Evolutionary conservation across 2,329 filamentous ascomycete species (phyloP), one percentile per base, ranked within the genome.

Genomic region (Xenoacremonium recifei): DNA sequence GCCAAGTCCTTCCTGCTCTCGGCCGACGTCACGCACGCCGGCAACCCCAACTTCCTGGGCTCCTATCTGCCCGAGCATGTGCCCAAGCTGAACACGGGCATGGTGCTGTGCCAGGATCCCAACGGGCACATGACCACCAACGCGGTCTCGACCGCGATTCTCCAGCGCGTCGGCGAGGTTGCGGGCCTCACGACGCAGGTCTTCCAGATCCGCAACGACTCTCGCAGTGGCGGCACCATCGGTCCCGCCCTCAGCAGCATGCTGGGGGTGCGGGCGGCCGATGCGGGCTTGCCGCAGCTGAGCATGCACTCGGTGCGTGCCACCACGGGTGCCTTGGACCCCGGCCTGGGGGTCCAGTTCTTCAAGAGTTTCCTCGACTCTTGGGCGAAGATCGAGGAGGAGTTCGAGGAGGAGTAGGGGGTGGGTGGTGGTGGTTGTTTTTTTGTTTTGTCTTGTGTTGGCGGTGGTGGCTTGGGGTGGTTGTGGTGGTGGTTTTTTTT

Each of bases 61-160:
- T 81, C 79, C 20, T 97, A 97, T 69, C 82, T 96, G 15, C 79
- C 87, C 42, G 85, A 88, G 56, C 93, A 99, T 68, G 76, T 88
- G 3, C 92, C 93, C 1, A 80, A 87, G 44, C 79, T 99, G 40
- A 99, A 99, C 63, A 81, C 93, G 21, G 93, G 93, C 25, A 77
- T 96, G 21, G 80, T 84, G 13, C 76, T 99, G 29, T 84, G 82
- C 34, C 82, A 83, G 17, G 92, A 97, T 66, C 82, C 83, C 38
- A 96, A 96, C 60, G 93, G 89, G 4, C 89, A 97, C 69, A 96
- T 96, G 88, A 96, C 92, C 4, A 96, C 92, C 3, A 91, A 97
- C 61, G 82, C 85, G 41, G 82, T 96, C 15, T 93, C 87, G 10
- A 87, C 88, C 4, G 83, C 89, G 4, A 79, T 97, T 46, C 71